Evolutionary conservation across 2,329 filamentous ascomycete species (phyloP), one percentile per base, ranked within the genome.

Genomic region (Cladosporium colombiae): DNA sequence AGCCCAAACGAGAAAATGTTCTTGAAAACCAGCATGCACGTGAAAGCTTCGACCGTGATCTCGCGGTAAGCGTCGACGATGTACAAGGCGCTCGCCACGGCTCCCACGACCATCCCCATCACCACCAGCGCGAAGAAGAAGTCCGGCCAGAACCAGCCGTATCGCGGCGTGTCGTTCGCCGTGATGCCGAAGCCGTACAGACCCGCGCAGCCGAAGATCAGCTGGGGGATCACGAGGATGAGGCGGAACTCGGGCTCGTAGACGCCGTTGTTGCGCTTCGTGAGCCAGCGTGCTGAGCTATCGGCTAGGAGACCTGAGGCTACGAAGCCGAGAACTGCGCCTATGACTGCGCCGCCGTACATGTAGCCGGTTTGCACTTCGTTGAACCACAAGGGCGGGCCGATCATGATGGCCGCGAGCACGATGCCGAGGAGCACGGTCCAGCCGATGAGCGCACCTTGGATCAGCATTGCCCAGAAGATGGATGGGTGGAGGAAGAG

Each of bases 191-290:
- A 97, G 0, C 93, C 92, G 74, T 91, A 97, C 0, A 97, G 80
- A 0, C 93, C 93, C 16, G 89, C 87, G 58, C 88, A 87, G 16
- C 91, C 91, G 66, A 94, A 85, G 2, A 97, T 78, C 50, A 96
- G 80, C 81, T 95, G 92, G 5, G 93, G 92, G 2, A 95, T 80
- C 0, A 97, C 90, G 1, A 98, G 85, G 8, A 95, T 72, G 67
- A 97, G 88, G 21, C 93, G 86, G 77, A 96, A 97, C 75, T 97
- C 94, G 1, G 94, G 93, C 78, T 97, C 93, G 75, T 96, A 97
- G 65, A 92, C 84, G 59, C 93, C 93, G 16, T 83, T 83, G 78
- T 98, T 97, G 68, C 83, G 82, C 65, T 84, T 84, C 23, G 92
- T 93, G 81, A 97, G 83, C 56, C 81, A 81, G 62, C 84, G 87